phyloP scores from a whole-genome alignment of 805 yeast species.

The Saccharomycopsis sp. region DNA sequence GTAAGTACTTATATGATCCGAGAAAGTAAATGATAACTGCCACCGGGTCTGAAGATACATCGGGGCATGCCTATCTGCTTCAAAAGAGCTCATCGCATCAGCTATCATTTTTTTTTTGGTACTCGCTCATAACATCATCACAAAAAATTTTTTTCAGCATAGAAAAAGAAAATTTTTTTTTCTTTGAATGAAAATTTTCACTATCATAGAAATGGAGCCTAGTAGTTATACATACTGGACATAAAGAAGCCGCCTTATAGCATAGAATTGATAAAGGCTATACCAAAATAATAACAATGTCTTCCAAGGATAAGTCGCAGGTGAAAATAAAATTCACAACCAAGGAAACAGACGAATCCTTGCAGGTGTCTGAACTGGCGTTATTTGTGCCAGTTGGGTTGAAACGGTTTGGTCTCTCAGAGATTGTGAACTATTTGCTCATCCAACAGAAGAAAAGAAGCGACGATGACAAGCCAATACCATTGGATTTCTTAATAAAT shows the following conservation, averaged over 20 bases:
- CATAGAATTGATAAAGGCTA: background rate
- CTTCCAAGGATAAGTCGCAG: conserved; percentile 42
- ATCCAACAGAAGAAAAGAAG: conserved; percentile 32
- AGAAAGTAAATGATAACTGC: too few species aligned
- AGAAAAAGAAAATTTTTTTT: too few species aligned
- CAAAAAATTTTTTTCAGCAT: background rate
- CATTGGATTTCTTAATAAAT: conserved; percentile 88
- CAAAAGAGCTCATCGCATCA: too few species aligned
- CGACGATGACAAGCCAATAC: conserved; percentile 51
- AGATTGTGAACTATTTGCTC: conserved; percentile 87
- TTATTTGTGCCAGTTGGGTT: conserved; percentile 80
- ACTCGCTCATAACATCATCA: background rate
- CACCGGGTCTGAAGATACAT: too few species aligned
- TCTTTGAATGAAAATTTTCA: background rate
- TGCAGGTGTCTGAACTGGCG: conserved; percentile 75
- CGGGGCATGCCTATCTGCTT: too few species aligned
- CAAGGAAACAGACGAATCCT: conserved; percentile 66
- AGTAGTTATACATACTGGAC: too few species aligned
- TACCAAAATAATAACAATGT: background rate
- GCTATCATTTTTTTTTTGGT: too few species aligned
- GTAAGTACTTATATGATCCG: too few species aligned
- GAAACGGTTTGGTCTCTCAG: conserved; percentile 88
- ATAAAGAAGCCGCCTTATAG: background rate
- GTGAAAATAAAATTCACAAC: conserved; percentile 80
- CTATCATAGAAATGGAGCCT: too few species aligned